These are phyloP conservation scores for Candida berthetii DNA, from an alignment of 805 yeast species.

Conservation along the genomic window DNA sequence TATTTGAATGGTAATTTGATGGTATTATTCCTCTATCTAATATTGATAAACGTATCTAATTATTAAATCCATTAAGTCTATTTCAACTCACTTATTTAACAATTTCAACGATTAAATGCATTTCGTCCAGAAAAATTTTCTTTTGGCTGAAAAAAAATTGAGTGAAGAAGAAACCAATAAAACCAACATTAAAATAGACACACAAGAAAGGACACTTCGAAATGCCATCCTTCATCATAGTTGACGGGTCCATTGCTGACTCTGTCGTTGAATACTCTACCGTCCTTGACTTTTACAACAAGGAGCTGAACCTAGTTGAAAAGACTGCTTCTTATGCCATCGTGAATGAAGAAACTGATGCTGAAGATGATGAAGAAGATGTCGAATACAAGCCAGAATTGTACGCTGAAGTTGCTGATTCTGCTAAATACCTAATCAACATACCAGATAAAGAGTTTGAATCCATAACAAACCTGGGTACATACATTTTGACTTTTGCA, in stretches of 20 bases:
- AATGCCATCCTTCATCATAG: slow-evolving; percentile 23
- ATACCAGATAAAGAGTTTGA: slow-evolving; percentile 21
- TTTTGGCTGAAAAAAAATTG: not conserved
- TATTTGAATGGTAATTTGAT: no score
- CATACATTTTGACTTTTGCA: slow-evolving; percentile 13
- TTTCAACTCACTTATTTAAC: no score
- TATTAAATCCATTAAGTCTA: no score
- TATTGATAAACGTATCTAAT: no score
- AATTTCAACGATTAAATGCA: no score
- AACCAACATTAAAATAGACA: no score
- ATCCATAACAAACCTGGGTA: slow-evolving; percentile 16
- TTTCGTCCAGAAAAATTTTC: not conserved
- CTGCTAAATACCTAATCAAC: slow-evolving; percentile 6
- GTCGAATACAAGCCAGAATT: slow-evolving; percentile 11
- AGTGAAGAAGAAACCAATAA: no score
- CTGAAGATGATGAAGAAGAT: slow-evolving; percentile 12
- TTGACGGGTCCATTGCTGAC: slow-evolving; percentile 33
- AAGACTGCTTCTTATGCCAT: slow-evolving; percentile 6
- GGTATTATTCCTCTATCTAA: no score
- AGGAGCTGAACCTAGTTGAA: slow-evolving; percentile 7
- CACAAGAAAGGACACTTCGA: not conserved
- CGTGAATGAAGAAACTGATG: slow-evolving; percentile 2
- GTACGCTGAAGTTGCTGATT: slow-evolving; percentile 10
- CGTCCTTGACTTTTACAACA: slow-evolving; percentile 19
- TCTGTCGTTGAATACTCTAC: slow-evolving; percentile 23